Evolutionary conservation across 805 yeast species (phyloP).

Genomic region (Kluyveromyces dobzhanskii): DNA sequence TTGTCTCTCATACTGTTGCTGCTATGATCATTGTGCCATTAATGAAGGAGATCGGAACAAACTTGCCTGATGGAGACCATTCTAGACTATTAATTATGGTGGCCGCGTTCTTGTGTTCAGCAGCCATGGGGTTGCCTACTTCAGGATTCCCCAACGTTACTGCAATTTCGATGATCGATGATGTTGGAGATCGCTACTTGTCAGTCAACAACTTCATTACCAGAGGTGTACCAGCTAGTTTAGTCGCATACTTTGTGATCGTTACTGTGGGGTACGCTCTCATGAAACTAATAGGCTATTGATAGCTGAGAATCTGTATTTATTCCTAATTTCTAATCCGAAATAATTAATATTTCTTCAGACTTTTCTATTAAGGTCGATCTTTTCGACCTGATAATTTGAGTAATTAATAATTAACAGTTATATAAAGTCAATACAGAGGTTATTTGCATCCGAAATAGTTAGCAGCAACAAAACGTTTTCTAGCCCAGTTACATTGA

Average conservation of each 20-base stretch:
- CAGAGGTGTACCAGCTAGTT: slow-evolving; percentile 83
- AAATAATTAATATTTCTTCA: too few relatives aligned
- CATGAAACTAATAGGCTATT: slow-evolving; percentile 52
- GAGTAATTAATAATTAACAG: too few relatives aligned
- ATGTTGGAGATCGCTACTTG: slow-evolving; percentile 81
- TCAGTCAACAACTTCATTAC: slow-evolving; percentile 81
- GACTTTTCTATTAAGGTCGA: too few relatives aligned
- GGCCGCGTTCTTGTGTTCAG: slow-evolving; percentile 66
- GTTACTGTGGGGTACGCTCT: slow-evolving; percentile 72
- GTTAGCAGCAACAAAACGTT: slow-evolving; percentile 62
- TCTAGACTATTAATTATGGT: slow-evolving; percentile 71
- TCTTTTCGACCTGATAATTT: too few relatives aligned
- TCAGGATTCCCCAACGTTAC: slow-evolving; percentile 98
- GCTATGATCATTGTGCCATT: slow-evolving; percentile 89
- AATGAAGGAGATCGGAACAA: slow-evolving; percentile 80
- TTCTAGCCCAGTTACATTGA: slow-evolving; percentile 45
- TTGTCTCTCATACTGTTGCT: slow-evolving; percentile 95
- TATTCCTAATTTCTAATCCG: too few relatives aligned
- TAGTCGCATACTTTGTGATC: slow-evolving; percentile 63
- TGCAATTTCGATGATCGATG: slow-evolving; percentile 91
- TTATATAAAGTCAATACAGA: neutral
- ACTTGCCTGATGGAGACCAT: slow-evolving; percentile 64
- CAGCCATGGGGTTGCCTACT: slow-evolving; percentile 97
- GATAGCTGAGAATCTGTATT: neutral
- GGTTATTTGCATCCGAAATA: slow-evolving; percentile 53